Evolutionary conservation across 2,329 filamentous ascomycete species (phyloP).

Genomic region (Geosmithia putterillii): DNA sequence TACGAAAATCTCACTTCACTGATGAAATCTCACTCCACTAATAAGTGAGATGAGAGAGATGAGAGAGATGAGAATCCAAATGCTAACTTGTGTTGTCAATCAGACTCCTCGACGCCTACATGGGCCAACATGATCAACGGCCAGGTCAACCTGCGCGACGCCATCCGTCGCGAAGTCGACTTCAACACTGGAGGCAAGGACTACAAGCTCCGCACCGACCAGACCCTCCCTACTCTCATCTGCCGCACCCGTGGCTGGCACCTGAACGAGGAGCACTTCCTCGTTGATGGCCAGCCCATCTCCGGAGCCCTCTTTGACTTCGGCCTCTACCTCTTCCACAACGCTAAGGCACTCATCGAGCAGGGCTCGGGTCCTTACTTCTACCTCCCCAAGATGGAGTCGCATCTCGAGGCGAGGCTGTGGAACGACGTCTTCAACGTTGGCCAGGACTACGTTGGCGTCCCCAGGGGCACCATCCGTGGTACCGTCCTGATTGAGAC

Average conservation of each 20-base stretch:
- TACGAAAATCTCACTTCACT: slow-evolving; percentile 21
- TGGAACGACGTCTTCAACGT: slow-evolving; percentile 94
- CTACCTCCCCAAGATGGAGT: slow-evolving; percentile 87
- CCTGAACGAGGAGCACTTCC: slow-evolving; percentile 85
- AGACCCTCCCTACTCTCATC: slow-evolving; percentile 66
- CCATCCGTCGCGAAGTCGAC: slow-evolving; percentile 73
- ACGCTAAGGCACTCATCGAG: slow-evolving; percentile 68
- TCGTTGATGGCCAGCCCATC: slow-evolving; percentile 76
- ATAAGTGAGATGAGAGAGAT: neutral
- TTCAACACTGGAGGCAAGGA: slow-evolving; percentile 83
- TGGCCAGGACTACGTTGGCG: slow-evolving; percentile 71
- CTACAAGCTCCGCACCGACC: slow-evolving; percentile 82
- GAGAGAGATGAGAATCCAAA: neutral
- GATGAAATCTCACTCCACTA: too few species aligned
- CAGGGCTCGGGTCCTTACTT: slow-evolving; percentile 76
- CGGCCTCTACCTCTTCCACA: slow-evolving; percentile 91
- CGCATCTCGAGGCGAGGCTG: slow-evolving; percentile 75
- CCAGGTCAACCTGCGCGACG: slow-evolving; percentile 83
- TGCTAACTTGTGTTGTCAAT: too few species aligned
- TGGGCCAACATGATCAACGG: slow-evolving; percentile 95
- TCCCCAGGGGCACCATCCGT: slow-evolving; percentile 73
- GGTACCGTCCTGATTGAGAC: slow-evolving; percentile 86
- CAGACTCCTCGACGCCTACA: slow-evolving; percentile 71
- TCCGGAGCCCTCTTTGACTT: slow-evolving; percentile 82
- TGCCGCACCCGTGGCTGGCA: slow-evolving; percentile 84